Base-by-base conservation (phyloP, 768 basidiomycete species). In the Mycena belliarum region DNA sequence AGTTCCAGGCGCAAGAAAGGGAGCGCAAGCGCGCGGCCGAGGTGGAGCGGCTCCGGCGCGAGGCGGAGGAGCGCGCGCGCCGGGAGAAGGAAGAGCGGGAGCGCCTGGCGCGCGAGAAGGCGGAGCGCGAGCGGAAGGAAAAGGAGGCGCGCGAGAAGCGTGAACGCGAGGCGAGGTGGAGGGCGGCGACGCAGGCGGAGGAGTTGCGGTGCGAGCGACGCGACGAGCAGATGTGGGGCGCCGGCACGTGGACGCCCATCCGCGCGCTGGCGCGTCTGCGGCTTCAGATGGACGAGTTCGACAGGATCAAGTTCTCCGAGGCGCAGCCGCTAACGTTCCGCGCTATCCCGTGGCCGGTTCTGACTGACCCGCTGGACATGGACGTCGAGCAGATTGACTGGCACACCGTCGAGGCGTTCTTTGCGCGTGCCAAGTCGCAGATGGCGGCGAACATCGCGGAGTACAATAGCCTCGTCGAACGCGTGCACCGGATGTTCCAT, bases 381-480 rank as follows among this genome's bases (percentile, higher is more conserved):
- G 71, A 74, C 29, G 66, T 81, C 1, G 77, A 82, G 53, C 76
- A 80, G 35, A 73, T 84, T 35, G 76, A 81, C 49, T 85, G 83
- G 83, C 63, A 70, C 10, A 72, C 79, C 0, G 84, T 86, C 50
- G 84, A 84, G 66, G 63, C 66, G 16, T 85, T 85, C 70, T 85
- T 86, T 67, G 65, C 59, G 15, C 70, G 72, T 12, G 75, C 77
- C 24, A 69, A 73, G 59, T 9, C 8, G 18, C 53, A 48, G 20
- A 24, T 55, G 40, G 28, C 45, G 23, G 70, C 72, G 33, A 73
- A 75, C 15, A 18, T 59, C 24, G 73, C 76, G 60, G 77, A 80
- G 48, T 83, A 81, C 68, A 76, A 74, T 58, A 66, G 61, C 2
- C 76, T 85, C 50, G 75, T 85, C 3, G 75, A 83, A 70, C 80